Evolutionary conservation across 805 yeast species (phyloP).

Genomic region (Candida nonsorbophila): DNA sequence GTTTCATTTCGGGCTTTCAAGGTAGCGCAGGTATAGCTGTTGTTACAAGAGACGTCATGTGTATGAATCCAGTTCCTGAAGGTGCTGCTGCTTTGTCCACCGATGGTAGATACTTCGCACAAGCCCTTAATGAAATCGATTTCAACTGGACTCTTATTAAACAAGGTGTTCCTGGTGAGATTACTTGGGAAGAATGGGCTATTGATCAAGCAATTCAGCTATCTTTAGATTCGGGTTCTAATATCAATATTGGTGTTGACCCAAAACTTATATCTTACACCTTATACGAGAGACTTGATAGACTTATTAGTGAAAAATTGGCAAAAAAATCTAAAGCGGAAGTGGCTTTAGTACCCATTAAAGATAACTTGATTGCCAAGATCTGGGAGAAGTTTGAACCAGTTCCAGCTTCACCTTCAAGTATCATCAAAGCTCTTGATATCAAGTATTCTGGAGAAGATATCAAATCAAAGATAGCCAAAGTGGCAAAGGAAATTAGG

Average conservation of each 20-base stretch:
- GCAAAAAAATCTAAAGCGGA: constrained; percentile 20
- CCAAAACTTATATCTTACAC: constrained; percentile 42
- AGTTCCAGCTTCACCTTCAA: constrained; percentile 48
- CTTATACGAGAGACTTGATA: constrained; percentile 25
- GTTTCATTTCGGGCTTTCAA: constrained; percentile 53
- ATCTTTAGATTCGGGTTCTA: constrained; percentile 41
- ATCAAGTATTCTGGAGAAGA: constrained; percentile 61
- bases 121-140: constrained; percentile 54
- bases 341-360: constrained; percentile 40
- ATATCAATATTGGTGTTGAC: constrained; percentile 40
- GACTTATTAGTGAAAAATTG: constrained; percentile 21
- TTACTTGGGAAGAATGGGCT: constrained; percentile 57
- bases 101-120: constrained; percentile 57
- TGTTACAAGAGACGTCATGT: constrained; percentile 47
- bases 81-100: constrained; percentile 54
- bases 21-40: constrained; percentile 62
- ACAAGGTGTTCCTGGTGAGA: constrained; percentile 46
- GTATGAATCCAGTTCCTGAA: constrained; percentile 48
- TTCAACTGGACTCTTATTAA: constrained; percentile 54
- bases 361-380: constrained; percentile 63
- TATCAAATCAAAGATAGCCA: constrained; percentile 50
- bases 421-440: constrained; percentile 47
- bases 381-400: constrained; percentile 71
- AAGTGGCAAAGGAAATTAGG: constrained; percentile 28
- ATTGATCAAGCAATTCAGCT: constrained; percentile 45